phyloP scores from a whole-genome alignment of 2,329 filamentous ascomycete species.

The Apiospora sp. region DNA sequence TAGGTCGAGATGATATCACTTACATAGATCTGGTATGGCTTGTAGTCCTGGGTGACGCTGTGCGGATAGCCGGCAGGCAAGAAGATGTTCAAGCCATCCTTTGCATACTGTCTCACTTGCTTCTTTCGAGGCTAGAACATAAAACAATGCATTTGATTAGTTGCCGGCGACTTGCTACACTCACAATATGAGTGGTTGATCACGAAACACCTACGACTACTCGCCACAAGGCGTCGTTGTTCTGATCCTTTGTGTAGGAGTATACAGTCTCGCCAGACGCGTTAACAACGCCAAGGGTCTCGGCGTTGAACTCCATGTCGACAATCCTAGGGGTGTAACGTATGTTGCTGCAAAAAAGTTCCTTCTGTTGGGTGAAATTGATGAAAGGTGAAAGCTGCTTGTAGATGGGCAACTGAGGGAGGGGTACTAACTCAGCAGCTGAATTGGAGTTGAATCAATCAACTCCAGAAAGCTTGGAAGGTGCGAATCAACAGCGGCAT shows the following conservation, averaged over 20 bases:
- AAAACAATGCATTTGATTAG: neutral
- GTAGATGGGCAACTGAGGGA: neutral
- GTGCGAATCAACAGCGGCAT: neutral
- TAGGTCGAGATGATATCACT: conserved; percentile 25
- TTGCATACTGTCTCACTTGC: conserved; percentile 37
- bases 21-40: conserved; percentile 69
- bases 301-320: conserved; percentile 27
- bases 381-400: neutral
- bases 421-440: neutral
- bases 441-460: neutral
- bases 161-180: neutral
- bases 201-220: conserved; percentile 25
- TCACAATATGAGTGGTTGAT: neutral
- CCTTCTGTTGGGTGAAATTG: neutral
- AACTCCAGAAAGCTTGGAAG: neutral
- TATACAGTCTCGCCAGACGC: conserved; percentile 38
- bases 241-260: conserved; percentile 64
- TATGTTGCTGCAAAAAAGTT: neutral
- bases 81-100: conserved; percentile 72
- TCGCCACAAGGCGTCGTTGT: conserved; percentile 51
- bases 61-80: conserved; percentile 88
- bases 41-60: conserved; percentile 85
- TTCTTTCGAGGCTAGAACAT: conserved; percentile 30
- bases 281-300: conserved; percentile 36
- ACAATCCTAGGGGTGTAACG: neutral